phyloP scores from a whole-genome alignment of 164 flowering plant genomes.

The Tetrastigma voinierianum region DNA sequence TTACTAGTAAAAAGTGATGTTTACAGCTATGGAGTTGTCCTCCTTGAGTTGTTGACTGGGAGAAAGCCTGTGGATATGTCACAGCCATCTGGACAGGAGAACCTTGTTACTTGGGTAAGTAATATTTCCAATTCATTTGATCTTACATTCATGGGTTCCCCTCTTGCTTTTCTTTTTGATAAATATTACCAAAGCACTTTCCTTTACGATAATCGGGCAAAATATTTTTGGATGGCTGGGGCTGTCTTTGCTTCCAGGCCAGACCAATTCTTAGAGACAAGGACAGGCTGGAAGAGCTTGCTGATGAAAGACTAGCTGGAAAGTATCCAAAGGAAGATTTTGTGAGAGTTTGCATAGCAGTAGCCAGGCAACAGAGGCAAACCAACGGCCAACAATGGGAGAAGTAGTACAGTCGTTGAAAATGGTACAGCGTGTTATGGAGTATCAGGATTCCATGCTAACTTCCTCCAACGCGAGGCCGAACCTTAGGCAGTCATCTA shows the following conservation, averaged over 20 bases:
- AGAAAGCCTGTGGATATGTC: constrained; percentile 97
- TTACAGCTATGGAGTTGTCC: constrained; percentile 96
- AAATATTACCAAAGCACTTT: neutral
- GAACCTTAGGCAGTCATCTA: constrained; percentile 79
- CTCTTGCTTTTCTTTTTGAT: neutral
- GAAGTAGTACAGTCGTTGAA: constrained; percentile 98
- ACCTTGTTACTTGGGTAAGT: constrained; percentile 97
- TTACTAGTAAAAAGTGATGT: constrained; percentile 96
- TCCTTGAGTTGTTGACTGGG: constrained; percentile 92
- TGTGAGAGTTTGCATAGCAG: constrained; percentile 91
- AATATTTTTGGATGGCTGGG: too few relatives aligned
- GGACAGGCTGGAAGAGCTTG: constrained; percentile 90
- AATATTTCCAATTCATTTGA: too few relatives aligned
- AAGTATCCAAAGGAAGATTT: constrained; percentile 91
- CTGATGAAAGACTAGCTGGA: constrained; percentile 71
- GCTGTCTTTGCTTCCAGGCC: constrained; percentile 73
- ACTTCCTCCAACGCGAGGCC: constrained; percentile 48
- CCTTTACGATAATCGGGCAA: too few relatives aligned
- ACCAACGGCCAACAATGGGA: constrained; percentile 95
- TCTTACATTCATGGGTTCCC: neutral
- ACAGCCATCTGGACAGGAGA: constrained; percentile 95
- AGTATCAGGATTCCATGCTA: constrained; percentile 66
- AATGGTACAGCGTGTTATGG: constrained; percentile 85
- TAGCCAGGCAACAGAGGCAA: constrained; percentile 96
- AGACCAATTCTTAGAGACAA: constrained; percentile 90